Evolutionary conservation across 177 flowering plant genomes (phyloP).

Genomic region (Tripterygium wilfordii): DNA sequence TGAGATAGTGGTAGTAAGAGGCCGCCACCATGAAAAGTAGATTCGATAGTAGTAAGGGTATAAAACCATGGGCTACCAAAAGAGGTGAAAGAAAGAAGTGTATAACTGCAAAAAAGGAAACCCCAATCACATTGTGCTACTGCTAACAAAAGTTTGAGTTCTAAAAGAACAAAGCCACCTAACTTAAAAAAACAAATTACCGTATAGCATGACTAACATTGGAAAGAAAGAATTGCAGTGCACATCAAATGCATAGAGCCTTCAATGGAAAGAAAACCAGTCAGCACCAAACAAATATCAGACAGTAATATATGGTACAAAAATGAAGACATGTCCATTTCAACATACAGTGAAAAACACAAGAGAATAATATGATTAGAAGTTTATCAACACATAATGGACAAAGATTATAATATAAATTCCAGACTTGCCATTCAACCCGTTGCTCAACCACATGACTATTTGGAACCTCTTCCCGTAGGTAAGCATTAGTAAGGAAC

Average conservation of each 20-base stretch:
- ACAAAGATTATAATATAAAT: neutral
- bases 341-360: too few relatives aligned
- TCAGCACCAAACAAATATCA: conserved; percentile 13
- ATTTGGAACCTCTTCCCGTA: conserved; percentile 86
- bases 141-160: too few relatives aligned
- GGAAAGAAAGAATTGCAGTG: conserved; percentile 99
- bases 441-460: conserved; percentile 98
- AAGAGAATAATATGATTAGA: too few relatives aligned
- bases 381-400: neutral
- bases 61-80: conserved; percentile 86
- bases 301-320: neutral
- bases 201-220: conserved; percentile 85
- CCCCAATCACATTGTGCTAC: too few relatives aligned
- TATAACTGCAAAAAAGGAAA: conserved; percentile 62
- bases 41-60: conserved; percentile 80
- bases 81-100: conserved; percentile 92
- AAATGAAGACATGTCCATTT: neutral
- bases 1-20: conserved; percentile 93
- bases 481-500: conserved; percentile 87
- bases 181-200: conserved; percentile 52
- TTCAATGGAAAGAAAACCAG: conserved; percentile 25
- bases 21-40: conserved; percentile 88
- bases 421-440: conserved; percentile 86
- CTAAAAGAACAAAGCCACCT: too few relatives aligned
- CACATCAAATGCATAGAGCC: conserved; percentile 98